phyloP scores from a whole-genome alignment of 1,284 basidiomycete species.

The Chiua sp. region DNA sequence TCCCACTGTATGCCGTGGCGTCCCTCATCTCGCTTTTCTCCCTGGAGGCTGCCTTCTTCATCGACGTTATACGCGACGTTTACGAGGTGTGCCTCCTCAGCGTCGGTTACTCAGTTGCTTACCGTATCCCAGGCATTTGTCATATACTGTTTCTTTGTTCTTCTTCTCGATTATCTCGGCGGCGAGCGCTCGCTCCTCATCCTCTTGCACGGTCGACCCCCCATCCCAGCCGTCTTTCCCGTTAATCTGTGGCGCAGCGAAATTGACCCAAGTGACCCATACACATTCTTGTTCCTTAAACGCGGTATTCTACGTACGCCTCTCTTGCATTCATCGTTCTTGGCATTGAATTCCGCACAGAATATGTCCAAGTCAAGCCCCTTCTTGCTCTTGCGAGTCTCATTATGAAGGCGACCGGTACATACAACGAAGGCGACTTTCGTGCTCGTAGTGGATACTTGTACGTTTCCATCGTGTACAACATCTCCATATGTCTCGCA shows the following conservation, averaged over 20 bases:
- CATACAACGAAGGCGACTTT: slow-evolving; percentile 92
- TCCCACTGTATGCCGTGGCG: slow-evolving; percentile 91
- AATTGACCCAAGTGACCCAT: slow-evolving; percentile 92
- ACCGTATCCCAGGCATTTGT: slow-evolving; percentile 79
- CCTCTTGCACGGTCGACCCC: slow-evolving; percentile 87
- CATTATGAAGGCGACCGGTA: slow-evolving; percentile 85
- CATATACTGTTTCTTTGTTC: slow-evolving; percentile 92
- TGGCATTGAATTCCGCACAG: slow-evolving; percentile 45
- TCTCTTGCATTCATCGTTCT: slow-evolving; percentile 34
- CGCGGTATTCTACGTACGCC: slow-evolving; percentile 87
- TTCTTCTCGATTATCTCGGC: slow-evolving; percentile 87
- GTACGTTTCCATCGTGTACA: slow-evolving; percentile 88
- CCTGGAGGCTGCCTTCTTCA: slow-evolving; percentile 94
- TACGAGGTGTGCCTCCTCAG: slow-evolving; percentile 77
- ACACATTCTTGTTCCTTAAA: slow-evolving; percentile 94
- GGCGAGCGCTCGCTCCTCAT: slow-evolving; percentile 94
- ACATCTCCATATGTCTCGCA: slow-evolving; percentile 73
- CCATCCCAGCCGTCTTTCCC: slow-evolving; percentile 89
- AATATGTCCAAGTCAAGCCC: slow-evolving; percentile 98
- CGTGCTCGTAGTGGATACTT: slow-evolving; percentile 88
- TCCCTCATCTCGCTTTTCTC: slow-evolving; percentile 96
- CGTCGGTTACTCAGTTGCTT: background rate
- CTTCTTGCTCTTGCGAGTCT: slow-evolving; percentile 86
- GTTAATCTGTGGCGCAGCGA: slow-evolving; percentile 77
- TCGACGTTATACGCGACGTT: slow-evolving; percentile 93